Evolutionary conservation across 208 protist genomes (phyloP), one percentile per base, ranked within the genome.

Genomic region (Crithidia fasciculata): DNA sequence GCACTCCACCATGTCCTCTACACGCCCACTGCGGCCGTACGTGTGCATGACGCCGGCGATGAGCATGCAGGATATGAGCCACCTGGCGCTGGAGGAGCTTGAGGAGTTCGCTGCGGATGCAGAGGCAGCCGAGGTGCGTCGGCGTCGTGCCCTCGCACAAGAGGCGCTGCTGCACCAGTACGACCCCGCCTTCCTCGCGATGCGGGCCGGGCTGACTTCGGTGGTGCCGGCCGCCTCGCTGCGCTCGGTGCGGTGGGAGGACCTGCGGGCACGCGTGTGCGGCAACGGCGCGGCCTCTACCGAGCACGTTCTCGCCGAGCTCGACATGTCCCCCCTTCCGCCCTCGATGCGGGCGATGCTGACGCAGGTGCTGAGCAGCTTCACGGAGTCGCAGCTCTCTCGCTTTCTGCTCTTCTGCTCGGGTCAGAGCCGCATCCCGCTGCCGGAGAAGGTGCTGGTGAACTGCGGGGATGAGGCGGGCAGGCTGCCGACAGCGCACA

Each of bases 401-500:
- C 84, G 84, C 66, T 94, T 97, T 70, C 69, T 97, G 12, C 73
- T 95, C 41, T 97, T 97, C 81, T 95, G 90, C 72, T 88, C 89
- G 18, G 93, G 93, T 0, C 93, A 97, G 78, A 85, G 85, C 28
- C 81, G 90, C 13, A 74, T 97, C 44, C 93, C 93, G 10, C 78
- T 97, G 39, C 88, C 89, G 8, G 90, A 97, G 58, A 86, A 85
- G 74, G 84, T 97, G 41, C 69, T 88, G 41, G 93, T 97, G 37
- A 82, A 75, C 41, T 93, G 87, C 67, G 93, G 93, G 19, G 93
- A 97, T 68, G 86, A 97, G 66, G 76, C 86, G 2, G 62, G 72
- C 5, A 81, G 81, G 28, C 69, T 95, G 43, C 93, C 93, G 15
- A 95, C 93, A 3, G 87, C 93, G 18, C 93, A 97, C 83, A 97